phyloP scores from a whole-genome alignment of 495 filamentous ascomycete genomes.

The Aspergillus hancockii region DNA sequence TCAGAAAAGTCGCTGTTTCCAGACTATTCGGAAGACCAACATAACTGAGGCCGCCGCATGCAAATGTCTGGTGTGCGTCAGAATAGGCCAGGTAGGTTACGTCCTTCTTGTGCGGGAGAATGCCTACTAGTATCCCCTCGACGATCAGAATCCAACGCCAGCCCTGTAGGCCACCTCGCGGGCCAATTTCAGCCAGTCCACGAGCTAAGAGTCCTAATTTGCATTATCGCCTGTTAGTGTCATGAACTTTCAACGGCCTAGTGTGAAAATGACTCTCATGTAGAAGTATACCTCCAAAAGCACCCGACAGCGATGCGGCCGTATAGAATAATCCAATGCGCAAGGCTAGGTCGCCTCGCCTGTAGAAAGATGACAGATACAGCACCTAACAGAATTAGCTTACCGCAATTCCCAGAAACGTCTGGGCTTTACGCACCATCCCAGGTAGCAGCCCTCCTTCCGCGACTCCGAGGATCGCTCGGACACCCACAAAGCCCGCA shows the following conservation, averaged over 20 bases:
- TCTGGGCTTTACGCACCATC: slow-evolving; percentile 46
- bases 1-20: slow-evolving; percentile 52
- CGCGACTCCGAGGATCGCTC: slow-evolving; percentile 62
- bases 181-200: slow-evolving; percentile 65
- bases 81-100: background rate
- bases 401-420: background rate
- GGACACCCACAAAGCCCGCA: slow-evolving; percentile 56
- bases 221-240: background rate
- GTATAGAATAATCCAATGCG: slow-evolving; percentile 77
- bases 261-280: background rate
- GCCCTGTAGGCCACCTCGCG: slow-evolving; percentile 46
- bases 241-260: background rate
- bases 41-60: slow-evolving; percentile 51
- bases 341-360: slow-evolving; percentile 63
- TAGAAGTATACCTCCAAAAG: slow-evolving; percentile 59
- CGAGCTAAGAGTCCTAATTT: slow-evolving; percentile 62
- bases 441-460: slow-evolving; percentile 69
- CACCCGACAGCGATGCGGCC: slow-evolving; percentile 68
- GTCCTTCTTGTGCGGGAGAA: background rate
- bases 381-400: slow-evolving; percentile 41
- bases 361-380: slow-evolving; percentile 76
- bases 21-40: slow-evolving; percentile 59
- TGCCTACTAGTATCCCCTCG: slow-evolving; percentile 56
- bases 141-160: slow-evolving; percentile 70
- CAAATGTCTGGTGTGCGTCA: slow-evolving; percentile 46